Conservation (phyloP, 2,329 filamentous ascomycete genomes). For the Pseudomassariella vexata region DNA sequence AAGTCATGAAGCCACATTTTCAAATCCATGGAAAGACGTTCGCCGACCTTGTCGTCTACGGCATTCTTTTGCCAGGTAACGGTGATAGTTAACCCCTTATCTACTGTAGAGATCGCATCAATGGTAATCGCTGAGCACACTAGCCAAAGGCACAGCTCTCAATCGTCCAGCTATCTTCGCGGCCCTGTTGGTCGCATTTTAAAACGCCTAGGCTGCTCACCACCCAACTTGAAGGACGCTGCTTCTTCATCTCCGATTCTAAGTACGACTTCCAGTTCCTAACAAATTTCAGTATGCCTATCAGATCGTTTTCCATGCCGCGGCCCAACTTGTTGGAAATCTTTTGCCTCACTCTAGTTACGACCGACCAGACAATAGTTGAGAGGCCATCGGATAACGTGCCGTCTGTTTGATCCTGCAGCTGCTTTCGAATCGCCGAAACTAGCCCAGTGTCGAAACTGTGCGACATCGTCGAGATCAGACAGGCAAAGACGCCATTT, state of each 20-base stretch:
- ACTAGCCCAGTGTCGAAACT: conserved; percentile 12
- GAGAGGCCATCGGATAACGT: conserved; percentile 8
- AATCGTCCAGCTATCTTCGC: conserved; percentile 10
- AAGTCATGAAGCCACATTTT: conserved; percentile 5
- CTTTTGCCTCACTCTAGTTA: conserved; percentile 19
- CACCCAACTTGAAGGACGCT: conserved; percentile 24
- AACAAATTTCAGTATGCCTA: conserved; percentile 27
- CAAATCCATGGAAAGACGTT: conserved; percentile 3
- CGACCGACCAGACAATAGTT: conserved; percentile 11
- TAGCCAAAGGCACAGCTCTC: conserved; percentile 10
- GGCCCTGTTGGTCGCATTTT: conserved; percentile 12
- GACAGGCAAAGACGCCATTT: no score
- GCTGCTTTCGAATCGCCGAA: conserved; percentile 8
- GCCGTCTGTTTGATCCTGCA: neutral
- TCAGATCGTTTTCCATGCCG: conserved; percentile 24
- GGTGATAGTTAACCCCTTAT: conserved; percentile 1
- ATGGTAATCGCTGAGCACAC: conserved; percentile 1
- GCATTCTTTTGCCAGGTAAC: conserved; percentile 4
- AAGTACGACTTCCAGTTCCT: conserved; percentile 26
- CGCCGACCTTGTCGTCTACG: conserved; percentile 1
- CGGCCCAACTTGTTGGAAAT: conserved; percentile 18
- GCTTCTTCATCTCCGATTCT: conserved; percentile 18
- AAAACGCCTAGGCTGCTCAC: conserved; percentile 30
- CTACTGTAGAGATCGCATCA: conserved; percentile 4
- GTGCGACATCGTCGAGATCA: no score